Evolutionary conservation across 495 filamentous ascomycete species (phyloP).

Genomic region (Trypethelium eluteriae): DNA sequence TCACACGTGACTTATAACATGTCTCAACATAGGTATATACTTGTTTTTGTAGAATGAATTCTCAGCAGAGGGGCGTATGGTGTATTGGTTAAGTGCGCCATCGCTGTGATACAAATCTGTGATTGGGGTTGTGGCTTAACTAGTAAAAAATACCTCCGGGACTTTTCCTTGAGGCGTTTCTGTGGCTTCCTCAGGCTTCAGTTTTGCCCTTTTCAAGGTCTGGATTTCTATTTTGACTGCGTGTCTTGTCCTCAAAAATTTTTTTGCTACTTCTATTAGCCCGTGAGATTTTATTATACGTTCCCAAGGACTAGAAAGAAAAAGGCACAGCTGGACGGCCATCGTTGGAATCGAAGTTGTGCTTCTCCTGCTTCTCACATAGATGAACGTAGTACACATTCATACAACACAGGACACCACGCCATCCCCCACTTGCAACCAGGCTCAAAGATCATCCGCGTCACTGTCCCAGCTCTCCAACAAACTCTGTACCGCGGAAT

Average conservation of each 20-base stretch:
- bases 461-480: constrained; percentile 22
- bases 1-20: not conserved
- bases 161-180: not conserved
- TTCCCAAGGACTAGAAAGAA: too few species aligned
- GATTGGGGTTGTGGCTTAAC: not conserved
- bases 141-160: not conserved
- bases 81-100: not conserved
- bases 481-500: constrained; percentile 26
- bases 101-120: not conserved
- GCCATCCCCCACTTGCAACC: not conserved
- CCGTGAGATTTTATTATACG: too few species aligned
- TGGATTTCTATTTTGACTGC: too few species aligned
- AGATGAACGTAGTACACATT: too few species aligned
- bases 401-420: too few species aligned
- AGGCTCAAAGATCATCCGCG: not conserved
- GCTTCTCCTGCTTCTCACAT: too few species aligned
- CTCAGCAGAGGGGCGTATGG: not conserved
- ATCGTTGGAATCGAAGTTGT: too few species aligned
- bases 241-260: too few species aligned
- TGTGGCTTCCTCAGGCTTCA: not conserved
- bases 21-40: not conserved
- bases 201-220: not conserved
- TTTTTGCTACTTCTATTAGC: too few species aligned
- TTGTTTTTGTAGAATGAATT: not conserved
- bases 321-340: too few species aligned